Evolutionary conservation across 352 stramenopile species (phyloP).

Genomic region (Phytophthora megakarya): DNA sequence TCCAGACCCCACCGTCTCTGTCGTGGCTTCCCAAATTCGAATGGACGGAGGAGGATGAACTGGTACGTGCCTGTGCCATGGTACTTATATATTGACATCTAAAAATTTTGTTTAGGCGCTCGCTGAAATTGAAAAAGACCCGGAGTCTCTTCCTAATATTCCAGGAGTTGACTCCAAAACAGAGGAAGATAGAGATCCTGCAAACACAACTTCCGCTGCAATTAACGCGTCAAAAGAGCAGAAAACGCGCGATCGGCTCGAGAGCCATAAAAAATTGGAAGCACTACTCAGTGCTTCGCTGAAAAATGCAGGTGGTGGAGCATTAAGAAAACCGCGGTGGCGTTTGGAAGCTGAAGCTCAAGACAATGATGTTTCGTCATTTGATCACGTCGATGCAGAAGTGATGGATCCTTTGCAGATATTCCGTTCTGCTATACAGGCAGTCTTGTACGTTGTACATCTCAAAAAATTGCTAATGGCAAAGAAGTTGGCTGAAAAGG

Average conservation of each 20-base stretch:
- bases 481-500: constrained; percentile 48
- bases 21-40: constrained; percentile 47
- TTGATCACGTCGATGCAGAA: constrained; percentile 25
- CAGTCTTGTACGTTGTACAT: constrained; percentile 35
- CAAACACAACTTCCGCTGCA: neutral
- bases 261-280: constrained; percentile 48
- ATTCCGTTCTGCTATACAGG: constrained; percentile 43
- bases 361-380: constrained; percentile 37
- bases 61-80: constrained; percentile 28
- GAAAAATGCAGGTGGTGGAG: constrained; percentile 16
- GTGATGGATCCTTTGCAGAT: constrained; percentile 43
- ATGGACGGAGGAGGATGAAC: constrained; percentile 66
- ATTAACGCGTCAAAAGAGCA: constrained; percentile 20
- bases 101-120: constrained; percentile 32
- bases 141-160: neutral
- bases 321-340: constrained; percentile 54
- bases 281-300: constrained; percentile 45
- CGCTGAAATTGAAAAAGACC: constrained; percentile 34
- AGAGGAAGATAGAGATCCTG: neutral
- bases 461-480: constrained; percentile 39
- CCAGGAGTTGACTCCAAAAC: neutral
- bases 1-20: constrained; percentile 13
- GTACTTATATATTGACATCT: neutral
- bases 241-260: constrained; percentile 39
- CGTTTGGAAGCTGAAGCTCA: constrained; percentile 45